These are phyloP conservation scores for Mycena sanguinolenta DNA, from an alignment of 768 basidiomycete genomes.

Conservation along the genomic window DNA sequence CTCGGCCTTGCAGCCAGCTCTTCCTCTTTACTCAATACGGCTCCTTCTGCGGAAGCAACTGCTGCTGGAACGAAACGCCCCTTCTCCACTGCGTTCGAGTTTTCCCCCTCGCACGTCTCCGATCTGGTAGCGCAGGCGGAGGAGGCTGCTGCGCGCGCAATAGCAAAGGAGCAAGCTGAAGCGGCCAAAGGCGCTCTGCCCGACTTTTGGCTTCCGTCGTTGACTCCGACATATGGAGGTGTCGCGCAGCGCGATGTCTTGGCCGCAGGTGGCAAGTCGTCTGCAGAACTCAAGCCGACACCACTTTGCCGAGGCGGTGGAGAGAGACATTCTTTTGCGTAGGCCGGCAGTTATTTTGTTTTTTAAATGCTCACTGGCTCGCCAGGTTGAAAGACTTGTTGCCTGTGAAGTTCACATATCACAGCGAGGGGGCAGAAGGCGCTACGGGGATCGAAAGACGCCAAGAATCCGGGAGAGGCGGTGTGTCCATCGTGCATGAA, in stretches of 20 bases:
- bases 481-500: conserved; percentile 94
- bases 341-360: conserved; percentile 47
- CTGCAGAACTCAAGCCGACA: conserved; percentile 86
- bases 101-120: conserved; percentile 69
- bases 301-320: conserved; percentile 90
- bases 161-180: conserved; percentile 89
- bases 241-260: conserved; percentile 45
- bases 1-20: conserved; percentile 64
- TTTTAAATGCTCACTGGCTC: conserved; percentile 11
- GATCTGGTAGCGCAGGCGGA: conserved; percentile 84
- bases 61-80: conserved; percentile 78
- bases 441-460: conserved; percentile 55
- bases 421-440: conserved; percentile 49
- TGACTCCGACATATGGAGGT: conserved; percentile 86
- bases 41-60: conserved; percentile 53
- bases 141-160: conserved; percentile 84
- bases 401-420: conserved; percentile 83
- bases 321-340: conserved; percentile 85
- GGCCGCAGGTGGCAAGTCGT: conserved; percentile 38
- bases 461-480: conserved; percentile 66
- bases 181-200: conserved; percentile 90
- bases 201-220: conserved; percentile 96
- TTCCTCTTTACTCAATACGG: conserved; percentile 1
- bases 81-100: conserved; percentile 77
- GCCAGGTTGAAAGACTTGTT: conserved; percentile 85